Base-by-base conservation (phyloP, 2,329 filamentous ascomycete species). In the Penicillium sp. region DNA sequence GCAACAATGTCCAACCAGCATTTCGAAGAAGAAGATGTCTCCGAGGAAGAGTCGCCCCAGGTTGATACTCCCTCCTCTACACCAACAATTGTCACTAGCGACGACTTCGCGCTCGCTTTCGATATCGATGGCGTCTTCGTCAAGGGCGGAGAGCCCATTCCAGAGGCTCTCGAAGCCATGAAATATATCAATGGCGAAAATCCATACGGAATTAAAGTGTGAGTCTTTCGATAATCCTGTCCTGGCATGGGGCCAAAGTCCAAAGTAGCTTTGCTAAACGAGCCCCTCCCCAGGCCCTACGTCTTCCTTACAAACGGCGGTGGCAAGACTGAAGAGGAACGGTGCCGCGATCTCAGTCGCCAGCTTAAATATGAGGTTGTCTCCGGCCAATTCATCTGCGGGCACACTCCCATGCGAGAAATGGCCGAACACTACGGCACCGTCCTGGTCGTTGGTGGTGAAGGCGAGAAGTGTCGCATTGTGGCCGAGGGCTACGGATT, bases 241-340 rank as follows among this genome's bases (percentile, higher is more conserved):
- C 11, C 8, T 8, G 16, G 20, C 14, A 8, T 31, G 25, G 10
- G 18, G 33, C 28, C 18, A 41, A n/a, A 24, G 4, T 13, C 13
- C 13, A n/a, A n/a, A n/a, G n/a, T n/a, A n/a, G n/a, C 27, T 41
- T 10, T 25, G 20, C 22, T 62, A 57, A 54, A 66, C 69, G 48
- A 70, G 52, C 46, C 14, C 14, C 22, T 16, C 27, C 33, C 2
- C 58, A 91, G 88, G 44, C 92, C 92, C 1, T 95, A 96, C 74
- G 96, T 96, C 64, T 96, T 96, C 72, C 82, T 96, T 50, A 96
- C 92, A 64, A 96, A 96, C 65, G 92, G 92, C 53, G 92, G 92
- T 45, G 92, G 92, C 56, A 96, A 96, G 78, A 92, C 90, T 0
- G 92, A 96, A 74, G 84, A 89, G 62, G 92, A 96, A 74, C 84